Conservation (phyloP, 148 eudicot genomes). For the Fagopyrum homotropicum region DNA sequence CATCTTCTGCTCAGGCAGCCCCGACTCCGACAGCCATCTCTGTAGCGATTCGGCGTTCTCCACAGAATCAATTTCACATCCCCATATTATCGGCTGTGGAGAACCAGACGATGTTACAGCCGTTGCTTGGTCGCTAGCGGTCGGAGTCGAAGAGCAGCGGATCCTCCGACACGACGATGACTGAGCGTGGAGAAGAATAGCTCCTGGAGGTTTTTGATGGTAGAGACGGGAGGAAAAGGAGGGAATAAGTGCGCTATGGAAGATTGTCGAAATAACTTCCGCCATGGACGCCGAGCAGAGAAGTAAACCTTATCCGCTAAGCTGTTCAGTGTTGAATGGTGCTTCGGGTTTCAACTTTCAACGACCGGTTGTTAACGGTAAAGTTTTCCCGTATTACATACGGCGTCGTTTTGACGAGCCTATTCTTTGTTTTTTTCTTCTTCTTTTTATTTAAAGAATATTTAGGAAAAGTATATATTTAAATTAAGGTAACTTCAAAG, state of each 20-base stretch:
- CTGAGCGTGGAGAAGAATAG: not conserved
- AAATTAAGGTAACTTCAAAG: too few species aligned
- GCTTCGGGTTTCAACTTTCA: not conserved
- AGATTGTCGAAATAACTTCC: conserved; percentile 33
- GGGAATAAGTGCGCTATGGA: conserved; percentile 34
- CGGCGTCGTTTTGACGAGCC: not conserved
- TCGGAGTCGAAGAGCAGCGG: conserved; percentile 11
- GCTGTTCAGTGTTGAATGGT: not conserved
- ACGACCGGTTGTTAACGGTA: conserved; percentile 2
- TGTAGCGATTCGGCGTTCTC: conserved; percentile 69
- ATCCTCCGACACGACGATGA: conserved; percentile 9
- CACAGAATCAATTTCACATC: conserved; percentile 72
- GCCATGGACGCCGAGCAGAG: conserved; percentile 34
- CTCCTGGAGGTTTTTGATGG: not conserved
- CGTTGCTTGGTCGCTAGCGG: conserved; percentile 16
- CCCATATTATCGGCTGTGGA: conserved; percentile 51
- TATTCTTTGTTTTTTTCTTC: too few species aligned
- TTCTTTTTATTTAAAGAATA: too few species aligned
- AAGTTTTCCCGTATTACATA: not conserved
- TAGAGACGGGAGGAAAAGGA: conserved; percentile 17
- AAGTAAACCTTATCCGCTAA: conserved; percentile 32
- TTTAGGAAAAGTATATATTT: too few species aligned
- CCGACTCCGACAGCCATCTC: conserved; percentile 61
- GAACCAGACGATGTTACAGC: not conserved
- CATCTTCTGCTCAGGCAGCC: conserved; percentile 82